Evolutionary conservation across 495 filamentous ascomycete species (phyloP), one percentile per base, ranked within the genome.

Genomic region (Bryoglossum gracile): DNA sequence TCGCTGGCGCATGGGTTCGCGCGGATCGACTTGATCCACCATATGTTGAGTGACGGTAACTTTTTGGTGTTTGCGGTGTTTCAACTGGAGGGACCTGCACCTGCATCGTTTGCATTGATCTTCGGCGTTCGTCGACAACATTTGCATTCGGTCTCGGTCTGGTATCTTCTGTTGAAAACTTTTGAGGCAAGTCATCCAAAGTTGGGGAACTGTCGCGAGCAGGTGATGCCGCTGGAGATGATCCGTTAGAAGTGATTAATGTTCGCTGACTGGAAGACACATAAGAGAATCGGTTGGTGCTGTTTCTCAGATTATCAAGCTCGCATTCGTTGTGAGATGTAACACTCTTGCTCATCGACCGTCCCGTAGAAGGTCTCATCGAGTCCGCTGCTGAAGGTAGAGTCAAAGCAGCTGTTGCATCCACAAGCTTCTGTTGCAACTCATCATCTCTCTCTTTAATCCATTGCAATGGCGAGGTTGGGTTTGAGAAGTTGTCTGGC

Each of bases 211-310:
- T 71, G 8, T 69, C 70, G n/a, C 67, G 60, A 4, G 68, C 61
- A 1, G 74, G 68, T 5, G 76, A 80, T 45, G 58, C 69, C 6
- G 68, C 64, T 6, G 73, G 71, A 1, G 76, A 80, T 3, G 77
- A 79, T 13, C 67, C 67, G 18, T 70, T 65, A 8, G 77, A 80
- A 8, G 75, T 78, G 4, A 78, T 50, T 10, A 72, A 62, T 0
- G 76, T 80, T 23, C 73, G 70, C 37, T 80, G 75, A 21, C 80
- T 77, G 1, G 81, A 77, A 24, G 75, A 77, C 17, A 79, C 60
- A 34, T 72, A 81, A 5, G 83, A 82, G 26, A 84, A 72, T 19
- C 78, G 76, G 50, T 82, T 70, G 0, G 75, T 63, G 43, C 28
- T 61, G 50, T 76, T 66, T 41, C 73, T 66, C 24, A 76, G 55